Conservation (phyloP, 2,329 filamentous ascomycete genomes). For the Sporothrix sp. region DNA sequence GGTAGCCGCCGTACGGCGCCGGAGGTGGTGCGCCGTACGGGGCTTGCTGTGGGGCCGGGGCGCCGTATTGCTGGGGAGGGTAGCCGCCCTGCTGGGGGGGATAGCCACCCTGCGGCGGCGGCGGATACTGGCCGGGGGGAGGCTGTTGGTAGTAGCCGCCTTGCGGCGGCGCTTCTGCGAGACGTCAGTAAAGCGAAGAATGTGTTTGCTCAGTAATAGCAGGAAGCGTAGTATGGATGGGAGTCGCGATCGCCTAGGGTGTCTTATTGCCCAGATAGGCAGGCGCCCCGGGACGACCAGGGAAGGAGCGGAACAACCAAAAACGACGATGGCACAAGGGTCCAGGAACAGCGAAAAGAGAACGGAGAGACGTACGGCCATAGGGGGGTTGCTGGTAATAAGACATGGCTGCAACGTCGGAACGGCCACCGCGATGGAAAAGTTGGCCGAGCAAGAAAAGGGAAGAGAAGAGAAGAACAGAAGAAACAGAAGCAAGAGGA, state of each 20-base stretch:
- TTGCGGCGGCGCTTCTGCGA: conserved; percentile 15
- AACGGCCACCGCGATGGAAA: background rate
- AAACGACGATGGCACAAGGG: background rate
- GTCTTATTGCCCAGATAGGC: background rate
- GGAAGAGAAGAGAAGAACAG: background rate
- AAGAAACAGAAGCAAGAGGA: no score
- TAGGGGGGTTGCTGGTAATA: conserved; percentile 21
- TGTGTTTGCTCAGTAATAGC: background rate
- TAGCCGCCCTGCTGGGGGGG: conserved; percentile 21
- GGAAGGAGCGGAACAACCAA: background rate
- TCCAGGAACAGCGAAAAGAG: background rate
- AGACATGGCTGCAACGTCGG: background rate
- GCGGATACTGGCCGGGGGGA: conserved; percentile 18
- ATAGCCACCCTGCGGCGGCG: conserved; percentile 23
- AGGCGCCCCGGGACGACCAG: background rate
- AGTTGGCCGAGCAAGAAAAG: background rate
- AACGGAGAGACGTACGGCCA: conserved; percentile 24
- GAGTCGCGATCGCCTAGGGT: background rate
- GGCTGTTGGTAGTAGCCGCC: conserved; percentile 15
- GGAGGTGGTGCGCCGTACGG: conserved; percentile 24
- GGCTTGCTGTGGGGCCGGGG: conserved; percentile 19
- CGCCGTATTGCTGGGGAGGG: conserved; percentile 20
- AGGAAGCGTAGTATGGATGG: no score
- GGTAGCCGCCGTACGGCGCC: conserved; percentile 19
- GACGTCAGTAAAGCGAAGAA: background rate